A percentile compares a stretch with the other conserved stretches of the same genome.
phyloP scores from a whole-genome alignment of 225 moss, liverwort and hornwort species.

The Takakia lepidozioides region DNA sequence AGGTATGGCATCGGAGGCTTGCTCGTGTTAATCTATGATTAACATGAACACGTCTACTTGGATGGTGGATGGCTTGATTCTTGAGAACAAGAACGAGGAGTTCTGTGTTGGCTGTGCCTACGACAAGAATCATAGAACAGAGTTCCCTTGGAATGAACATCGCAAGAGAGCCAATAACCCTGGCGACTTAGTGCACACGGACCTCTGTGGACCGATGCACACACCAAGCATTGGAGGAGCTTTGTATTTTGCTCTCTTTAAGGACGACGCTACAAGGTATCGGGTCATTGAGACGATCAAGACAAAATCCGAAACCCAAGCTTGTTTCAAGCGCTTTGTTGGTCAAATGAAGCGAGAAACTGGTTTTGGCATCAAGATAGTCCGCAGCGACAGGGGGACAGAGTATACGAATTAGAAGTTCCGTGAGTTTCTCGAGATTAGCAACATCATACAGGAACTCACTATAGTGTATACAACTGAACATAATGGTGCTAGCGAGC shows the following conservation, averaged over 20 bases:
- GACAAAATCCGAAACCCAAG: background rate
- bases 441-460: background rate
- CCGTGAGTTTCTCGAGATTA: background rate
- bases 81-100: too few species aligned
- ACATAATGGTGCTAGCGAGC: conserved; percentile 1
- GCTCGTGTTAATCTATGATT: too few species aligned
- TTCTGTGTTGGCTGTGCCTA: background rate
- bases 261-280: background rate
- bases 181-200: background rate
- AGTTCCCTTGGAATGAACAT: background rate
- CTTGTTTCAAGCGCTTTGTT: background rate
- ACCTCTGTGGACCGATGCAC: background rate
- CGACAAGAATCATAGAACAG: background rate
- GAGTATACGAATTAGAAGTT: background rate
- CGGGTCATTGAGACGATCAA: background rate
- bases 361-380: background rate
- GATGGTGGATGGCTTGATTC: too few species aligned
- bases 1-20: too few species aligned
- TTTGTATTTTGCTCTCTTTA: background rate
- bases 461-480: background rate
- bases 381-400: background rate
- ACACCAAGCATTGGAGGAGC: background rate
- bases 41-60: too few species aligned
- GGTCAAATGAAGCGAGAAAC: background rate
- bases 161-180: background rate